A percentile compares a stretch with the other conserved stretches of the same genome.
Conservation (phyloP, 345 rosid genomes). For the Linum tenue region DNA sequence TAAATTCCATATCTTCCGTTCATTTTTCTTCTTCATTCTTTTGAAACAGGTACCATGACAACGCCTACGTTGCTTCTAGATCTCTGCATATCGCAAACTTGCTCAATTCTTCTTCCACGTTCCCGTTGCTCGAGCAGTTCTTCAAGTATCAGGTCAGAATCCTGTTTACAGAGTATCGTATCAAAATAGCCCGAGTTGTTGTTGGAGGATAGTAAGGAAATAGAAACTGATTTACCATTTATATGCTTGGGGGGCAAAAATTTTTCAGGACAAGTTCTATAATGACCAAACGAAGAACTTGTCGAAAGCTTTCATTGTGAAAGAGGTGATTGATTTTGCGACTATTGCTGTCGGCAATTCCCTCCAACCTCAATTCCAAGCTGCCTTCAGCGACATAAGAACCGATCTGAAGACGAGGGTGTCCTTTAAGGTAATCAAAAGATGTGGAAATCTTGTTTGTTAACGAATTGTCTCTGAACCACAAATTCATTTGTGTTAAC, state of each 20-base stretch:
- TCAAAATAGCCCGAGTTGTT: no score
- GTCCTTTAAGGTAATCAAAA: conserved; percentile 57
- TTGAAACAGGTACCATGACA: conserved; percentile 2
- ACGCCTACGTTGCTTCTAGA: not conserved
- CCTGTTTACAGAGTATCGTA: no score
- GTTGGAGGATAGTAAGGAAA: no score
- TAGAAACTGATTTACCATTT: no score
- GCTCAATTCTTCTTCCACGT: not conserved
- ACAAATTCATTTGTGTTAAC: no score
- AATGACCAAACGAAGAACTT: conserved; percentile 47
- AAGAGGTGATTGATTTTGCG: conserved; percentile 44
- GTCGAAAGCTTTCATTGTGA: conserved; percentile 47
- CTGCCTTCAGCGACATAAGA: conserved; percentile 43
- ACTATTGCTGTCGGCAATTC: conserved; percentile 50
- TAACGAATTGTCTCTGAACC: not conserved
- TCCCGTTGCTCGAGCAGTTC: not conserved
- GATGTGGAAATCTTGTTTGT: no score
- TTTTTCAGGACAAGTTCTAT: conserved; percentile 52
- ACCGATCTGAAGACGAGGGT: conserved; percentile 65
- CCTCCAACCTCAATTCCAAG: conserved; percentile 31
- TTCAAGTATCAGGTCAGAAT: not conserved
- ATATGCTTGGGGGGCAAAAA: no score
- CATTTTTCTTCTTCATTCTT: not conserved
- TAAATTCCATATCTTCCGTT: not conserved
- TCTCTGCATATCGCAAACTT: not conserved